These are phyloP conservation scores for Wallacemonas rigidus DNA, from an alignment of 208 protist species.

Conservation along the genomic window DNA sequence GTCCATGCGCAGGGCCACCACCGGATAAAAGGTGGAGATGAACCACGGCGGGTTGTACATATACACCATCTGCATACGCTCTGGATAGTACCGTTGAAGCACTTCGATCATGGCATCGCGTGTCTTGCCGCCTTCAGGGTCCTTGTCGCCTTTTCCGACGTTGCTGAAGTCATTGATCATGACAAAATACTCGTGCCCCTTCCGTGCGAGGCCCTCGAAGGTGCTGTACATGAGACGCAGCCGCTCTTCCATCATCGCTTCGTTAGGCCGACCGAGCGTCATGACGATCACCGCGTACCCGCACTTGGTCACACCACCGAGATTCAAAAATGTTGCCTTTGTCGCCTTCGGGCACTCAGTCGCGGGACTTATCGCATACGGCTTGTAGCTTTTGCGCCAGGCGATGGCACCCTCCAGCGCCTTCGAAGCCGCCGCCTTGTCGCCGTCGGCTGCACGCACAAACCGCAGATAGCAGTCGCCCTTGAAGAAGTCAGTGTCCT, in stretches of 20 bases:
- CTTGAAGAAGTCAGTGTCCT: conserved; percentile 36
- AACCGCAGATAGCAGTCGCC: conserved; percentile 38
- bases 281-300: conserved; percentile 37
- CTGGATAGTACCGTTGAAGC: conserved; percentile 42
- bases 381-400: conserved; percentile 39
- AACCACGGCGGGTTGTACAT: conserved; percentile 45
- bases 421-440: conserved; percentile 23
- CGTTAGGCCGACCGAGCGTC: conserved; percentile 31
- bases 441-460: conserved; percentile 26
- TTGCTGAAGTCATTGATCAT: conserved; percentile 42
- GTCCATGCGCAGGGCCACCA: conserved; percentile 30
- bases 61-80: conserved; percentile 24
- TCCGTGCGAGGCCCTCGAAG: conserved; percentile 24
- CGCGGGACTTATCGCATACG: conserved; percentile 27
- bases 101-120: conserved; percentile 36
- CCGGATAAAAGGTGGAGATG: conserved; percentile 21
- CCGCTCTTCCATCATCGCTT: conserved; percentile 22
- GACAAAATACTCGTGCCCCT: conserved; percentile 27
- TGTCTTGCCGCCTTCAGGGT: conserved; percentile 21
- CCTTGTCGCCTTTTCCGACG: conserved; percentile 36
- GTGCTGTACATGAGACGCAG: conserved; percentile 35
- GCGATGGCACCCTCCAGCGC: conserved; percentile 26
- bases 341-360: conserved; percentile 18
- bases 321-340: conserved; percentile 16
- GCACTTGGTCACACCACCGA: conserved; percentile 23